phyloP scores from a whole-genome alignment of 306 rosid species.

The Lathyrus tuberosus region DNA sequence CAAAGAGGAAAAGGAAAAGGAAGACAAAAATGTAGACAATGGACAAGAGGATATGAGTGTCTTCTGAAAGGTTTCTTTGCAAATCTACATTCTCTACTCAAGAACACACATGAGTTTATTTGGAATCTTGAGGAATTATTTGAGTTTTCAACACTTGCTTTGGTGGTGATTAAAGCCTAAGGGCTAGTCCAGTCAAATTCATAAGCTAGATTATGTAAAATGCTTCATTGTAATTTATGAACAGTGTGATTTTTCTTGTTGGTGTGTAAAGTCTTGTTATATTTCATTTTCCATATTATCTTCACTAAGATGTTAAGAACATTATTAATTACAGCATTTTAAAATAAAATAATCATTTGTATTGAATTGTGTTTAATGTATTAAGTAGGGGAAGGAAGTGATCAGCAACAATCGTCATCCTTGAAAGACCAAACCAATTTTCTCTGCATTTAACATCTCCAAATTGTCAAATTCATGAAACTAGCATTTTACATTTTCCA shows the following conservation, averaged over 20 bases:
- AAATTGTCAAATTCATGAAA: too few species aligned
- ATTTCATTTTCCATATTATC: background rate
- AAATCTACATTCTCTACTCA: background rate
- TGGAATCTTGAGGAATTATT: background rate
- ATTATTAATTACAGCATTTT: background rate
- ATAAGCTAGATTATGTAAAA: constrained; percentile 18
- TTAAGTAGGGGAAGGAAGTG: background rate
- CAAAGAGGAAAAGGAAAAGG: constrained; percentile 55
- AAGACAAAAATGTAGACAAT: constrained; percentile 46
- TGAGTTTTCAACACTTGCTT: constrained; percentile 14
- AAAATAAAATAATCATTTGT: background rate
- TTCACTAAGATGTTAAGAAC: background rate
- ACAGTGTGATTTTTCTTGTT: constrained; percentile 26
- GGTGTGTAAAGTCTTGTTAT: constrained; percentile 13
- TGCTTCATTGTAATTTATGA: constrained; percentile 27
- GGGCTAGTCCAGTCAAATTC: constrained; percentile 2
- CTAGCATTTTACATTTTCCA: too few species aligned
- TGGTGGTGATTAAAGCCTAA: constrained; percentile 7
- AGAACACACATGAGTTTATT: background rate
- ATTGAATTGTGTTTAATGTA: background rate
- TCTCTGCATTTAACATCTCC: too few species aligned
- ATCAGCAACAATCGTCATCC: too few species aligned
- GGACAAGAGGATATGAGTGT: constrained; percentile 59
- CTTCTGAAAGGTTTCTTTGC: constrained; percentile 50
- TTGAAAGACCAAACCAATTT: too few species aligned